Base-by-base conservation (phyloP, 2,329 filamentous ascomycete genomes). In the Trichophyton simii region DNA sequence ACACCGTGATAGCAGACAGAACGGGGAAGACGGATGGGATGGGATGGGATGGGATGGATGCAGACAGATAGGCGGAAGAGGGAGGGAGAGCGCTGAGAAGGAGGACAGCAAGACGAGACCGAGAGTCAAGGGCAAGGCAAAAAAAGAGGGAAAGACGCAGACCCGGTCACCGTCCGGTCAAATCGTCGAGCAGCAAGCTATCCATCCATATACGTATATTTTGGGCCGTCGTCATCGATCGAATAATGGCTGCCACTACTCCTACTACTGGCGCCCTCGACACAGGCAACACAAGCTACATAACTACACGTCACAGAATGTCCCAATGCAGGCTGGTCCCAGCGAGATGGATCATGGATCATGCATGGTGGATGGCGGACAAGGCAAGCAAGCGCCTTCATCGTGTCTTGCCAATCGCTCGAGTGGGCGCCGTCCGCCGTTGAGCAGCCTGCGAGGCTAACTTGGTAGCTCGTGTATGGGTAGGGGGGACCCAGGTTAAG, bases 321-420 rank as follows among this genome's bases (percentile, higher is more conserved):
- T 54, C 50, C 11, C 22, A n/a, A 54, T 54, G 25, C 55, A 58
- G 38, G 34, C 55, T 58, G 34, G 55, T 42, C 31, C 55, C 55
- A 58, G 55, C 55, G 9, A 31, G 38, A 58, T 58, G 55, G 55
- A 41, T 58, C 55, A 58, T 38, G 55, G 55, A 38, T 41, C 55
- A 58, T 58, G 55, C 52, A 57, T 31, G 52, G 25, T 28, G 44
- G n/a, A 18, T 44, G 44, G 34, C 34, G 34, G 34, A 13, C 34
- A 38, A 38, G 34, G 34, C 34, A 38, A 48, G 20, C 18, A 8
- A 22, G n/a, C 18, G n/a, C 44, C 11, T 48, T 48, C 44, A 48
- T 48, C 44, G 44, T n/a, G 15, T 48, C 44, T 22, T 25, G 44
- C 20, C 20, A 22, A 11, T 48, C 34, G 34, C 9, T 38, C 9